These are phyloP conservation scores for Beauveria australis DNA, from an alignment of 2,329 filamentous ascomycete genomes.

Conservation along the genomic window DNA sequence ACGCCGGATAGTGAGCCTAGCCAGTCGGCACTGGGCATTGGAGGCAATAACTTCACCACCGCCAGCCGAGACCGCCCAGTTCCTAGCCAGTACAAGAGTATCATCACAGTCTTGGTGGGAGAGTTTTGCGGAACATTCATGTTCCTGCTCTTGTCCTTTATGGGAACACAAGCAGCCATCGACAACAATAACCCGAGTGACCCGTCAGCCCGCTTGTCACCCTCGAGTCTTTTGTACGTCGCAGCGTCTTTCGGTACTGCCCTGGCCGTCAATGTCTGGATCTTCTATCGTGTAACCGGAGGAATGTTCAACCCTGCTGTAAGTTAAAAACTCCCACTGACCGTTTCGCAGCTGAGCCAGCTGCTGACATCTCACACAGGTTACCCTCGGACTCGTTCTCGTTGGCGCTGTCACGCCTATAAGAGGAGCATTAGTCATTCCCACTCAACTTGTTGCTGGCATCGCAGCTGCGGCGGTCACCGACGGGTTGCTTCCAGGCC, in stretches of 20 bases:
- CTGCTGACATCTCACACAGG: constrained; percentile 19
- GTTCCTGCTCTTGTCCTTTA: constrained; percentile 39
- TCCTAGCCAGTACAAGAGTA: not conserved
- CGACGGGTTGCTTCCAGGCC: constrained; percentile 48
- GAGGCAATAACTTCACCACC: not conserved
- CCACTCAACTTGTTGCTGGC: constrained; percentile 49
- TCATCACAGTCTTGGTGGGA: constrained; percentile 21
- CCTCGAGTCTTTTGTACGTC: constrained; percentile 38
- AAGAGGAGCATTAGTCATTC: constrained; percentile 43
- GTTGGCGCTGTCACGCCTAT: constrained; percentile 47
- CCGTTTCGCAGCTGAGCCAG: not conserved
- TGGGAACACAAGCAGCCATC: constrained; percentile 31
- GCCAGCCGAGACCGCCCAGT: not conserved
- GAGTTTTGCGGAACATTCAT: constrained; percentile 47
- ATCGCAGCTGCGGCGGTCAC: constrained; percentile 53
- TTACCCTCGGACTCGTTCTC: constrained; percentile 52
- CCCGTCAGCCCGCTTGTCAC: constrained; percentile 21
- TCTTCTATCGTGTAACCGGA: constrained; percentile 46
- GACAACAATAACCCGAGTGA: constrained; percentile 22
- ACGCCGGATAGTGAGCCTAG: not conserved
- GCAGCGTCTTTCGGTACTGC: constrained; percentile 41
- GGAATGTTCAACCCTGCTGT: constrained; percentile 45
- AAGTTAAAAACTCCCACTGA: constrained; percentile 17
- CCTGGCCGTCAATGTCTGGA: constrained; percentile 46
- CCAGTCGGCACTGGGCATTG: not conserved